Base-by-base conservation (phyloP, 352 stramenopile genomes). In the Halophytophthora batemanensis region DNA sequence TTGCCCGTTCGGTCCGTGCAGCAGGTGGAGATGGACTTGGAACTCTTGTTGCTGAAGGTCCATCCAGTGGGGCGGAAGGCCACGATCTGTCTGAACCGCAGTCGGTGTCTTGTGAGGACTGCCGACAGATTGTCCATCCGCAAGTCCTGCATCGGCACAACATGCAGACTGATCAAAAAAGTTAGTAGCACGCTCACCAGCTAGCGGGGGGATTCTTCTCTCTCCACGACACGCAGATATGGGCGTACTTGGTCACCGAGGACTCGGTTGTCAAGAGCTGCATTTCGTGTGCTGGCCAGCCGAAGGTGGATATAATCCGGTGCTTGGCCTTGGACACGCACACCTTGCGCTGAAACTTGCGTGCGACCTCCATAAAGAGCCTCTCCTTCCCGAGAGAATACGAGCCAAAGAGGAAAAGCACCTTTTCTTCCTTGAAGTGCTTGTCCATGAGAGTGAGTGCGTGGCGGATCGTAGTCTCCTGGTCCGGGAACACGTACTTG, bases 331-430 rank as follows among this genome's bases (percentile, higher is more conserved):
- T 85, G 14, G 82, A 89, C 29, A 95, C 74, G 49, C 74, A 92
- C 29, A 95, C 81, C 45, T 94, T 88, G 50, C 67, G 74, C 45
- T 75, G 39, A 41, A 76, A 80, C 33, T 74, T 74, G 49, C 86
- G 57, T n/a, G 93, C 90, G 2, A 98, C 82, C 41, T 96, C 88
- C 64, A 98, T 87, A 50, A 98, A 98, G n/a, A 98, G 82, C 17
- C 85, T 80, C 61, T 99, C 96, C 59, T 99, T 99, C 15, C 96
- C 96, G 52, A 99, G 98, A 7, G 92, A 97, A 53, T 99, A 98
- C 19, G 93, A 96, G 22, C 95, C 96, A 73, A 98, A 98, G 12
- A 98, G 68, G 54, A 97, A 97, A 0, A 99, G 69, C 17, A 85
- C 66, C 46, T 86, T 87, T n/a, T 90, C 64, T 40, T 75, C 57